Percentiles rank a stretch among this genome's conserved stretches.
phyloP scores from a whole-genome alignment of 2,329 filamentous ascomycete genomes.

The Nemania abortiva region DNA sequence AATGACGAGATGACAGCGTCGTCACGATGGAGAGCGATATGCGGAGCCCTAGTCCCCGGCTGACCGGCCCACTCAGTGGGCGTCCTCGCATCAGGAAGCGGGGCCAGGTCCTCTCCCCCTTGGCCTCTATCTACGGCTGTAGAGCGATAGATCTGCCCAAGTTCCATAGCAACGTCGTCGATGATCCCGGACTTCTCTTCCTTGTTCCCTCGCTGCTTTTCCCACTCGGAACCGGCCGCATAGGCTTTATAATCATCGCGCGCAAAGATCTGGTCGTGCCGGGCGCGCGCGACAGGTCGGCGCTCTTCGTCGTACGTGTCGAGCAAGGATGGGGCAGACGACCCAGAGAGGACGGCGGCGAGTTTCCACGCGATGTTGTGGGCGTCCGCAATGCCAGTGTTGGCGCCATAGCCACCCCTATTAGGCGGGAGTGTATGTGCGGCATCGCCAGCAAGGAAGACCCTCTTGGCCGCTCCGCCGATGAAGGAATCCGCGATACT shows the following conservation, averaged over 20 bases:
- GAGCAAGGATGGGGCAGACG: constrained; percentile 53
- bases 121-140: constrained; percentile 1
- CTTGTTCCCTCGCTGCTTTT: background rate
- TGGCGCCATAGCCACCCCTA: constrained; percentile 16
- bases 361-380: constrained; percentile 27
- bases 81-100: constrained; percentile 14
- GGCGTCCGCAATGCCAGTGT: constrained; percentile 22
- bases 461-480: background rate
- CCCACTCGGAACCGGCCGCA: constrained; percentile 13
- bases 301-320: constrained; percentile 63
- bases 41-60: constrained; percentile 20
- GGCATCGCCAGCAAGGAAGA: constrained; percentile 23
- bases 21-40: constrained; percentile 8
- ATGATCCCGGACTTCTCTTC: background rate
- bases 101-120: constrained; percentile 1
- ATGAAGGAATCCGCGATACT: constrained; percentile 16
- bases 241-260: constrained; percentile 21
- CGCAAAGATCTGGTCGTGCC: constrained; percentile 24
- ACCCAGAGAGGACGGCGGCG: constrained; percentile 54
- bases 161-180: background rate
- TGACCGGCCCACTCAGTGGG: constrained; percentile 18
- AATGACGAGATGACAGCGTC: constrained; percentile 11
- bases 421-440: constrained; percentile 20
- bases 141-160: background rate
- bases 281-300: constrained; percentile 53